These are phyloP conservation scores for Neurospora sp. DNA, from an alignment of 495 filamentous ascomycete species.

Conservation along the genomic window DNA sequence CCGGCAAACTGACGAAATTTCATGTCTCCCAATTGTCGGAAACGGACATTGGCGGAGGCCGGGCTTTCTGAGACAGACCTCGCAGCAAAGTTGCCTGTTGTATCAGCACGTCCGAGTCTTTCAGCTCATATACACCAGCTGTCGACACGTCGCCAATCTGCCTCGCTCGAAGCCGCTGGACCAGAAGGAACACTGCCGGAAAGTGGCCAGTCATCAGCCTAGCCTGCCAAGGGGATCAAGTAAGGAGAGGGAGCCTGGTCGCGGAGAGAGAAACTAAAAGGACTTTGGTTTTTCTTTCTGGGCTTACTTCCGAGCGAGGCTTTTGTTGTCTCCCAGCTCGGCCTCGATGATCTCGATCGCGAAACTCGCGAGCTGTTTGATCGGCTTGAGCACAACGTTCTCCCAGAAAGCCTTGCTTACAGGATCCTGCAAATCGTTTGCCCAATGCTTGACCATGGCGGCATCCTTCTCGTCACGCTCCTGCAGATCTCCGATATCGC, in stretches of 20 bases:
- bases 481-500: constrained; percentile 26
- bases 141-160: accelerated
- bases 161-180: background rate
- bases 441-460: constrained; percentile 25
- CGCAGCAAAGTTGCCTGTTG: background rate
- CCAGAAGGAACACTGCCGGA: background rate
- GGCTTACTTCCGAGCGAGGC: background rate
- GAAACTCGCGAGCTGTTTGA: constrained; percentile 25
- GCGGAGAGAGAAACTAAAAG: background rate
- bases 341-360: constrained; percentile 26
- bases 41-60: constrained; percentile 4
- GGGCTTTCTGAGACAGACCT: background rate
- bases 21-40: background rate
- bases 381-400: constrained; percentile 23
- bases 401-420: constrained; percentile 27
- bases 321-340: constrained; percentile 14
- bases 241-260: background rate
- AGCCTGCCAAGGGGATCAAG: background rate
- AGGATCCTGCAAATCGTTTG: constrained; percentile 20
- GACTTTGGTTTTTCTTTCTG: background rate
- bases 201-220: background rate
- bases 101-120: background rate
- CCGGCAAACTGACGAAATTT: background rate
- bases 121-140: background rate
- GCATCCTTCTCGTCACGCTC: constrained; percentile 26